Conservation (phyloP, 78 protist genomes). For the Dictyostelium brefeldianum region DNA sequence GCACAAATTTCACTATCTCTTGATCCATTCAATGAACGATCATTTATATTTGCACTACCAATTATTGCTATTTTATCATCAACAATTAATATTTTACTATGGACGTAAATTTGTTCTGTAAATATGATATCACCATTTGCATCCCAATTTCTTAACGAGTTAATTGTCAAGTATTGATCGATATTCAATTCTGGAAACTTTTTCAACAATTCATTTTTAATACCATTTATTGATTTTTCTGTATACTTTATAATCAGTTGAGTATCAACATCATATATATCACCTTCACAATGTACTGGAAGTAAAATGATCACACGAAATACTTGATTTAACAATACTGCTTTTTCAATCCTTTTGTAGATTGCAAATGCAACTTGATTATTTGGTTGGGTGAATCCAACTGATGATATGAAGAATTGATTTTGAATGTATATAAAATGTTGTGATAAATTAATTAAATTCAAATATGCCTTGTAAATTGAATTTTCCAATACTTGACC, state of each 20-base stretch:
- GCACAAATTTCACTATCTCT: slow-evolving; percentile 74
- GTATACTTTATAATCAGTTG: slow-evolving; percentile 73
- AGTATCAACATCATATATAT: slow-evolving; percentile 38
- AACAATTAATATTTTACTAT: slow-evolving; percentile 91
- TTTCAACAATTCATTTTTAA: slow-evolving; percentile 24
- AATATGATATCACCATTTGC: slow-evolving; percentile 46
- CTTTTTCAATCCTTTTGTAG: slow-evolving; percentile 59
- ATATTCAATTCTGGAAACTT: slow-evolving; percentile 65
- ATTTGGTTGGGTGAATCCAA: slow-evolving; percentile 45
- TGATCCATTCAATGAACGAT: slow-evolving; percentile 65
- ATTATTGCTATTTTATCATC: slow-evolving; percentile 90
- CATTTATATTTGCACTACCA: slow-evolving; percentile 94
- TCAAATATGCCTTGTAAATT: slow-evolving; percentile 76
- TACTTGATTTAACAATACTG: slow-evolving; percentile 34
- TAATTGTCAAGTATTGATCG: slow-evolving; percentile 45
- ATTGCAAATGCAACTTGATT: slow-evolving; percentile 75
- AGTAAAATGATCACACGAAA: slow-evolving; percentile 41
- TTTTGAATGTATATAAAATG: slow-evolving; percentile 84
- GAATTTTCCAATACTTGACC: slow-evolving; percentile 80
- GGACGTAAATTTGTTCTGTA: slow-evolving; percentile 91
- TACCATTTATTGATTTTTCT: slow-evolving; percentile 45
- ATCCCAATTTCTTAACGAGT: slow-evolving; percentile 57
- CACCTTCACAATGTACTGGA: slow-evolving; percentile 75
- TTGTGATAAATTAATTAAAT: slow-evolving; percentile 65
- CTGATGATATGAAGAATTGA: slow-evolving; percentile 71